Percentiles rank a stretch among this genome's conserved stretches.
Evolutionary conservation across 2,329 filamentous ascomycete species (phyloP).

Genomic region (Fusarium beomiforme): DNA sequence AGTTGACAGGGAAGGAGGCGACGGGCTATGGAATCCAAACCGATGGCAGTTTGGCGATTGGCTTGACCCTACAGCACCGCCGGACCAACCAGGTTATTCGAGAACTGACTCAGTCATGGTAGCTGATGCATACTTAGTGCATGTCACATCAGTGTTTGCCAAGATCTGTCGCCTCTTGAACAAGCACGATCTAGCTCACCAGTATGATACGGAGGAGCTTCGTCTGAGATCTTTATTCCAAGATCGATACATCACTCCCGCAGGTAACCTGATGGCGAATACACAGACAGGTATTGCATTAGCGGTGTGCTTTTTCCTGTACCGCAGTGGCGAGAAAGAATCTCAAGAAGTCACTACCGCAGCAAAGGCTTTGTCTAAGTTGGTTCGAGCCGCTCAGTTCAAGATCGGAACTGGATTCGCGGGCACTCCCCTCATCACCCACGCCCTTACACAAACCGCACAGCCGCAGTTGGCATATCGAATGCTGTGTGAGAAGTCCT

Average conservation of each 20-base stretch:
- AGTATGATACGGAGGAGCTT: background rate
- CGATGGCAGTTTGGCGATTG: background rate
- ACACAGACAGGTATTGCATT: background rate
- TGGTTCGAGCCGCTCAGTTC: background rate
- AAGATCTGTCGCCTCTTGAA: background rate
- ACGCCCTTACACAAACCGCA: background rate
- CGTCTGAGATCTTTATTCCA: accelerated
- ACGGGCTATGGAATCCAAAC: background rate
- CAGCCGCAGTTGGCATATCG: background rate
- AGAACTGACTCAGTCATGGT: background rate
- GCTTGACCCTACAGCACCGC: background rate
- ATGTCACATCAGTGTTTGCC: background rate
- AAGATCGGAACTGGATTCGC: background rate
- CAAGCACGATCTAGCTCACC: background rate
- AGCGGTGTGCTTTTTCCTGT: background rate
- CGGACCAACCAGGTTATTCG: background rate
- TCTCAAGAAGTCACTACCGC: background rate
- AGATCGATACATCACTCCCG: background rate
- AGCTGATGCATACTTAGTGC: background rate
- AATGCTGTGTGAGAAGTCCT: background rate
- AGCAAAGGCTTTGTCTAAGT: background rate
- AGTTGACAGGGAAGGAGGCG: background rate
- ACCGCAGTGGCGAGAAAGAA: background rate
- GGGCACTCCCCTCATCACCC: background rate
- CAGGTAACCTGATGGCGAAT: background rate